Base-by-base conservation (phyloP, 352 stramenopile genomes). In the Globisporangium yorkense region DNA sequence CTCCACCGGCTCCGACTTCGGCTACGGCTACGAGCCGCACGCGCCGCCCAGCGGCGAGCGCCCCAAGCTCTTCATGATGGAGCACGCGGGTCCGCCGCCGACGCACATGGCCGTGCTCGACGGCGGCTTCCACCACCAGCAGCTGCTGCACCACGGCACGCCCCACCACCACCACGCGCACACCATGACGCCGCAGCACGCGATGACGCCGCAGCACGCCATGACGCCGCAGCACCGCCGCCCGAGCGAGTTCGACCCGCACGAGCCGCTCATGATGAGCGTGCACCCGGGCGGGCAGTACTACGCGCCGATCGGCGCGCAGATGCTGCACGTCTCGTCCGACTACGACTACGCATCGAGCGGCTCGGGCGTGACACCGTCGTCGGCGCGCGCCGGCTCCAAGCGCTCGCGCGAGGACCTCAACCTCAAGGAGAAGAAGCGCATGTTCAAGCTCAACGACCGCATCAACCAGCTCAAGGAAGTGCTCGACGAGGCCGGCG, bases 401-500 rank as follows among this genome's bases (percentile, higher is more conserved):
- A 89, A 87, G 57, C 81, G 82, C 41, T 89, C 76, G 4, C 76
- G 84, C 12, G 80, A 94, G 54, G 84, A 92, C 55, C 68, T 94
- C 2, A 94, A 94, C 54, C 35, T 88, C 10, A 92, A 92, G 68
- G 84, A 94, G 66, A 94, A 94, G 71, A 90, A 91, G 73, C 81
- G 84, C 65, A 92, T 94, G 84, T 92, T 90, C 59, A 94, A 94
- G 76, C 75, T 94, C 4, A 94, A 94, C 54, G 82, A 94, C 57
- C 82, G 80, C 46, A 94, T 94, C 65, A 88, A 74, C 39, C 74
- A 88, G 57, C 70, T 92, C 10, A 92, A 89, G 62, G 64, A 74
- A 5, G 57, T 86, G 57, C 62, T 85, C 37, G 72, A 85, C 50
- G 75, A 87, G 27, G 80, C 80, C 12, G 80, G 80, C 8, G 74